Evolutionary conservation across 139 green algal genomes (phyloP), one percentile per base, ranked within the genome.

Genomic region (Tetradesmus lagerheimii): DNA sequence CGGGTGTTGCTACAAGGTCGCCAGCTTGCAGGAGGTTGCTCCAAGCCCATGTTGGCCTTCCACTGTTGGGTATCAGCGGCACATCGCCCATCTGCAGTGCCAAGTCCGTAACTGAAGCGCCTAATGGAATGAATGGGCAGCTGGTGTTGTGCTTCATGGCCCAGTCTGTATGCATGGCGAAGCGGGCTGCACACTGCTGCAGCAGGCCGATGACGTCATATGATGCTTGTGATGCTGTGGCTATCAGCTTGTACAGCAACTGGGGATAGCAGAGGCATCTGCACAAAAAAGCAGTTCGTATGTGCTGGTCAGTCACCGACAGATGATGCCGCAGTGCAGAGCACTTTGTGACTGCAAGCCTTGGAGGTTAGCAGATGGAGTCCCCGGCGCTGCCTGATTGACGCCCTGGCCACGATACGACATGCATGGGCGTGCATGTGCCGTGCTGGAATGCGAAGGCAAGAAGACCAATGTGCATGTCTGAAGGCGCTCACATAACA

Each of bases 231-330:
- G 62, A 20, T 45, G 53, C 34, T 37, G 8, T 35, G 5, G n/a
- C 37, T 14, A 88, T 62, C 0, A 53, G 38, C 2, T 27, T 31
- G 38, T 62, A 80, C 14, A 88, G 37, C 62, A 88, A 62, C 23
- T 79, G 57, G 62, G 83, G 83, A 3, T 45, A 35, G 35, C 83
- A 88, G n/a, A 88, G 83, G 35, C 83, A 88, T 62, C 83, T 88
- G 83, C 37, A 23, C 6, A 2, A 23, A 8, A 80, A 23, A 31
- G 57, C 2, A 31, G 9, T n/a, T n/a, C 8, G 23, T 71, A 20
- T 16, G 47, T 11, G 47, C 47, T 2, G 12, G 47, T 14, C 47
- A 11, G 12, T 16, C 6, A 62, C 47, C 47, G 1, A 12, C 8
- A 12, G 12, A 23, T 14, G 20, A 12, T 62, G 47, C 47, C 47